These are phyloP conservation scores for Capsicum rhomboideum DNA, from an alignment of 257 asterid species.

Conservation along the genomic window DNA sequence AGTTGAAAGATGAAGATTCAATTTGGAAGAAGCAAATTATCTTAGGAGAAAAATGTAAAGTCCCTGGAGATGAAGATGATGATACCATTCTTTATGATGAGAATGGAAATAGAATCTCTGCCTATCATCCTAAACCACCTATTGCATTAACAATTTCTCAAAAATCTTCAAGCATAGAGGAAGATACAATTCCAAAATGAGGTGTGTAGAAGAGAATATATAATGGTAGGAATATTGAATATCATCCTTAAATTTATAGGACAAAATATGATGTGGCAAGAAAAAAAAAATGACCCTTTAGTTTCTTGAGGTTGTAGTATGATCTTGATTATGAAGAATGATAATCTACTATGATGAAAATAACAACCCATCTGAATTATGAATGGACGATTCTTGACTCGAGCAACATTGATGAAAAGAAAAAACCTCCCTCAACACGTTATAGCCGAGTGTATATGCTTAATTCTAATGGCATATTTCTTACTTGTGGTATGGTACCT, in stretches of 20 bases:
- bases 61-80: conserved; percentile 37
- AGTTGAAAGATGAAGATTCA: conserved; percentile 63
- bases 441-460: background rate
- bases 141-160: conserved; percentile 1
- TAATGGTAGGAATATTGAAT: background rate
- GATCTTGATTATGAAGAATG: background rate
- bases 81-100: conserved; percentile 50
- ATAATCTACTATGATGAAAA: background rate
- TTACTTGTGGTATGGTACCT: background rate
- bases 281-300: background rate
- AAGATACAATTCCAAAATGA: conserved; percentile 4
- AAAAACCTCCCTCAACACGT: background rate
- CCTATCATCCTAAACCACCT: conserved; percentile 44
- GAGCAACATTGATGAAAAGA: background rate
- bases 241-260: background rate
- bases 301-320: background rate
- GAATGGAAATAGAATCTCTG: conserved; percentile 44
- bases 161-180: conserved; percentile 10
- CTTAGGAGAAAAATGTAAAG: conserved; percentile 74
- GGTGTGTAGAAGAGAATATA: background rate
- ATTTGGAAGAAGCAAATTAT: conserved; percentile 88
- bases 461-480: background rate
- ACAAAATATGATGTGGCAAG: background rate
- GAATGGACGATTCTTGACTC: background rate
- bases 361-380: background rate